These are phyloP conservation scores for Mrakia hoshinonis DNA, from an alignment of 768 basidiomycete genomes.

Conservation along the genomic window DNA sequence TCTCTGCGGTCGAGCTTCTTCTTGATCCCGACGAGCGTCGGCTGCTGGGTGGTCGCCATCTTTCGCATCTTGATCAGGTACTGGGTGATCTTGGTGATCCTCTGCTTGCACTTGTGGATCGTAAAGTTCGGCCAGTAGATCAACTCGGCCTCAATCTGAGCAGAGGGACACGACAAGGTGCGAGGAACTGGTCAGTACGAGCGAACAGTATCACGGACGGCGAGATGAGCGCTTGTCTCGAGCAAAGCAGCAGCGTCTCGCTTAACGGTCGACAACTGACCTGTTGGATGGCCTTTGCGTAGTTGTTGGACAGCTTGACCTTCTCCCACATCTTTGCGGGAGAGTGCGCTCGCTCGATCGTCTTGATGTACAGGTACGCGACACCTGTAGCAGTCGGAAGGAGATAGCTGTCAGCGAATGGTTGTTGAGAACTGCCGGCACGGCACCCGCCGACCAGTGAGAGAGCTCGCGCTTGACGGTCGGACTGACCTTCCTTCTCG, in stretches of 20 bases:
- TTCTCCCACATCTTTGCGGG: constrained; percentile 98
- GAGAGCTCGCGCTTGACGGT: background rate
- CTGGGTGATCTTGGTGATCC: constrained; percentile 96
- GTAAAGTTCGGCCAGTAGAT: constrained; percentile 98
- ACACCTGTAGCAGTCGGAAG: constrained; percentile 56
- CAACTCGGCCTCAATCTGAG: constrained; percentile 84
- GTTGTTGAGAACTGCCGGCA: too few species aligned
- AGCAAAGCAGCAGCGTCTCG: too few species aligned
- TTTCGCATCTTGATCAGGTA: constrained; percentile 98
- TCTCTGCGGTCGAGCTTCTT: constrained; percentile 94
- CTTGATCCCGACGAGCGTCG: constrained; percentile 88
- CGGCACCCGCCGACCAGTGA: too few species aligned
- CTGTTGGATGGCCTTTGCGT: constrained; percentile 90
- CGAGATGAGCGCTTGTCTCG: too few species aligned
- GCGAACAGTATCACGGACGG: background rate
- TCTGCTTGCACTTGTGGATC: constrained; percentile 98
- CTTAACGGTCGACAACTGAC: too few species aligned
- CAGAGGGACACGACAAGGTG: too few species aligned
- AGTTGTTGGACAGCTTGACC: constrained; percentile 85
- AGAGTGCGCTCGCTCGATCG: constrained; percentile 91
- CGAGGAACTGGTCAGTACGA: too few species aligned
- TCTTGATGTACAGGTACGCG: constrained; percentile 91
- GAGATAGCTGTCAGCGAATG: too few species aligned
- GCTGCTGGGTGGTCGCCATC: constrained; percentile 77
- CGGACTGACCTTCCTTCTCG: constrained; percentile 70